A percentile compares a stretch with the other conserved stretches of the same genome.
phyloP scores from a whole-genome alignment of 257 asterid species.

The Nicotiana tabacum region DNA sequence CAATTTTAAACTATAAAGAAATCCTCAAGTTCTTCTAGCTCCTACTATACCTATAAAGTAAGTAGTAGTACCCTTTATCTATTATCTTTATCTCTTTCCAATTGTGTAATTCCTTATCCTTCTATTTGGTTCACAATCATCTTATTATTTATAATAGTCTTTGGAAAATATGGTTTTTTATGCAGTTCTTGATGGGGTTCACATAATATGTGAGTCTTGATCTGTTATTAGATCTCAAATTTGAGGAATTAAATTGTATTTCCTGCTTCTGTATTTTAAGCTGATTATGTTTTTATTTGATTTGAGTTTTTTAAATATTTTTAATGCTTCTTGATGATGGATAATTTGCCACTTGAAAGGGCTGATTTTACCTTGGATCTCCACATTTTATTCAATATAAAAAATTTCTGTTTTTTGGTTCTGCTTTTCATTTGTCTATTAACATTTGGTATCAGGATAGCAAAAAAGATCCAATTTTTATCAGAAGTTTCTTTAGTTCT shows the following conservation, averaged over 20 bases:
- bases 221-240: slow-evolving; percentile 11
- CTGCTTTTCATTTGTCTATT: neutral
- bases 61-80: neutral
- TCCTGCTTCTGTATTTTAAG: neutral
- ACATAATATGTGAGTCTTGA: slow-evolving; percentile 9
- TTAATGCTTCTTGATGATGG: neutral
- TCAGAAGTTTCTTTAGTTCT: neutral
- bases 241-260: neutral
- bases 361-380: neutral
- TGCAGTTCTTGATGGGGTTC: slow-evolving; percentile 7
- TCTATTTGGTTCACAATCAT: neutral
- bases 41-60: slow-evolving; percentile 2
- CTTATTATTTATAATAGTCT: neutral
- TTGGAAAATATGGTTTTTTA: neutral
- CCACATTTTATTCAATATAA: neutral
- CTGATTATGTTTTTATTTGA: neutral
- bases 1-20: neutral
- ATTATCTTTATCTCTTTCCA: neutral
- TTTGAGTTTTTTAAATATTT: neutral
- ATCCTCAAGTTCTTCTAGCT: neutral
- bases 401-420: neutral
- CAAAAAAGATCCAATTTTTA: neutral
- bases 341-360: neutral
- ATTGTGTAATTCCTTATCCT: neutral
- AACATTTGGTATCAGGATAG: neutral